Evolutionary conservation across 441 rosid species (phyloP).

Genomic region (Capsella rubella): DNA sequence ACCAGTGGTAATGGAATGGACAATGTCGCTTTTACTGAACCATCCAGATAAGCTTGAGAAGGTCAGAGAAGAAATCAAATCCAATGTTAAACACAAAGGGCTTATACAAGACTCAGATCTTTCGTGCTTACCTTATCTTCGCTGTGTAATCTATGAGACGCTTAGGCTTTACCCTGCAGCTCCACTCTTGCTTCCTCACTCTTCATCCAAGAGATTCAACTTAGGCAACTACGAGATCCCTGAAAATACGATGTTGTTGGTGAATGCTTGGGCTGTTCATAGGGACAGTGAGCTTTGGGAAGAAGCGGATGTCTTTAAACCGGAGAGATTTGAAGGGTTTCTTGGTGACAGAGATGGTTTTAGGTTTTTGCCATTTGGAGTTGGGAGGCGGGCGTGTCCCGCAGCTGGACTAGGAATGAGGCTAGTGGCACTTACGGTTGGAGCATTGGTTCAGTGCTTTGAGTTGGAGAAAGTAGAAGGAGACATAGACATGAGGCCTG

Average conservation of each 20-base stretch:
- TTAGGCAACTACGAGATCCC: slow-evolving; percentile 57
- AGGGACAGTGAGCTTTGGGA: slow-evolving; percentile 63
- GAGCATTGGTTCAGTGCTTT: slow-evolving; percentile 61
- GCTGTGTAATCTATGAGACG: slow-evolving; percentile 57
- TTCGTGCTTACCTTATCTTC: slow-evolving; percentile 56
- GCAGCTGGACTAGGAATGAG: slow-evolving; percentile 55
- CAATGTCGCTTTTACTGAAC: slow-evolving; percentile 54
- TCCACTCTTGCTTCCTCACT: slow-evolving; percentile 60
- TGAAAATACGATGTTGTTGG: slow-evolving; percentile 51
- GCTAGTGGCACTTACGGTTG: slow-evolving; percentile 52
- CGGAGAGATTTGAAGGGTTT: slow-evolving; percentile 57
- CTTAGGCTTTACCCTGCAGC: slow-evolving; percentile 62
- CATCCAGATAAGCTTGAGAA: slow-evolving; percentile 51
- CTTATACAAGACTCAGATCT: slow-evolving; percentile 56
- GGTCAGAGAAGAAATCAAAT: slow-evolving; percentile 49
- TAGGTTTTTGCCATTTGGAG: slow-evolving; percentile 58
- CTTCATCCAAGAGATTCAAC: slow-evolving; percentile 49
- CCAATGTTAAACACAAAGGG: slow-evolving; percentile 42
- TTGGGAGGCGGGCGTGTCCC: slow-evolving; percentile 71
- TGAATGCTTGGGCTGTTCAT: slow-evolving; percentile 61
- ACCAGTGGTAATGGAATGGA: slow-evolving; percentile 54
- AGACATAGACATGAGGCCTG: slow-evolving; percentile 56
- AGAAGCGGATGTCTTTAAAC: slow-evolving; percentile 53
- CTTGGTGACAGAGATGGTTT: slow-evolving; percentile 43
- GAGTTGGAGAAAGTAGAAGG: slow-evolving; percentile 56